These are phyloP conservation scores for Gaillardinia entomophila DNA, from an alignment of 805 yeast species.

Conservation along the genomic window DNA sequence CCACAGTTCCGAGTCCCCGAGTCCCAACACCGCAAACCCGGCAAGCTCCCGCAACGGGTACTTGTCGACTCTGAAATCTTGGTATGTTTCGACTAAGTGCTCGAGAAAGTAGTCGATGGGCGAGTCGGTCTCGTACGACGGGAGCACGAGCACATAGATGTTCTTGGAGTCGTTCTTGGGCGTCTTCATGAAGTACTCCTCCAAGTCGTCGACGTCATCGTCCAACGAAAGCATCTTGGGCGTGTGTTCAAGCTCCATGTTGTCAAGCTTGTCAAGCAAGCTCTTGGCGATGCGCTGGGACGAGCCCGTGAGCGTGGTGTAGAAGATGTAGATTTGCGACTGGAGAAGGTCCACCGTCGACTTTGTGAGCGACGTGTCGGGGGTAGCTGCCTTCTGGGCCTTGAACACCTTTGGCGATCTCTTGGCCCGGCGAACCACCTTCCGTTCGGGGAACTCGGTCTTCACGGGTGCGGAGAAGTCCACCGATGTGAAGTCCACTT, in stretches of 20 bases:
- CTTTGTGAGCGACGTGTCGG: constrained; percentile 38
- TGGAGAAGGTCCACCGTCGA: constrained; percentile 37
- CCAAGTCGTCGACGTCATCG: constrained; percentile 76
- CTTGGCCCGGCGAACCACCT: constrained; percentile 17
- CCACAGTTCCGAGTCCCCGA: constrained; percentile 88
- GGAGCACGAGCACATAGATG: constrained; percentile 69
- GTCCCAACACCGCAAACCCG: constrained; percentile 82
- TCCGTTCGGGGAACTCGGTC: constrained; percentile 11
- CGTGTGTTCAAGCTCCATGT: constrained; percentile 18
- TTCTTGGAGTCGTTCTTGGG: constrained; percentile 43
- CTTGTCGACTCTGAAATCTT: constrained; percentile 82
- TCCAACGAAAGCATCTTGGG: constrained; percentile 67
- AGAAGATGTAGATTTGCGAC: constrained; percentile 63
- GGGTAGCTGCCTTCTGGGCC: constrained; percentile 22
- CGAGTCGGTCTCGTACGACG: constrained; percentile 89
- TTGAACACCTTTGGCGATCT: constrained; percentile 39
- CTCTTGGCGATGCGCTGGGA: constrained; percentile 62
- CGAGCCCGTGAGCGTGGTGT: constrained; percentile 82
- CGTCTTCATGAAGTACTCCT: constrained; percentile 67
- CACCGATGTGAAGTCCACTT: constrained; percentile 38
- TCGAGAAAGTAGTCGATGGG: constrained; percentile 86
- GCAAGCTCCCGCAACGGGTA: constrained; percentile 63
- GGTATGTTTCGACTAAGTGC: constrained; percentile 70
- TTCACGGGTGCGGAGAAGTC: constrained; percentile 18
- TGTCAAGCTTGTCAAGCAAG: constrained; percentile 36